phyloP scores from a whole-genome alignment of 345 rosid genomes.

The Cardiospermum halicacabum region DNA sequence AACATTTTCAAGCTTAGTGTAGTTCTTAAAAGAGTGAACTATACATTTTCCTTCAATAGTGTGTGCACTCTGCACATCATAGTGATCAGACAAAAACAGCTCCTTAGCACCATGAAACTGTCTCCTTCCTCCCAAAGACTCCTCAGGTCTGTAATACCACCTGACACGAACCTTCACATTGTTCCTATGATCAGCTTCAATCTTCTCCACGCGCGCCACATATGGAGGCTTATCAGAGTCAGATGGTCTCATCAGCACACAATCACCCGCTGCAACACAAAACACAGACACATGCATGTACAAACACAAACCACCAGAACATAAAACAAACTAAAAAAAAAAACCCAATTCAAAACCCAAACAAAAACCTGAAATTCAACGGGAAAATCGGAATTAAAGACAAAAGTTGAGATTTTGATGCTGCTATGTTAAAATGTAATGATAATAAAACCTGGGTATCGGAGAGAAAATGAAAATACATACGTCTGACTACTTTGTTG shows the following conservation, averaged over 20 bases:
- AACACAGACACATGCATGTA: background rate
- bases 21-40: conserved; percentile 78
- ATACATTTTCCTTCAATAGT: conserved; percentile 80
- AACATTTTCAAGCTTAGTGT: conserved; percentile 78
- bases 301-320: background rate
- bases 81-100: conserved; percentile 72
- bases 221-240: conserved; percentile 77
- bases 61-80: conserved; percentile 73
- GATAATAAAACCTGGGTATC: background rate
- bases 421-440: background rate
- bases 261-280: conserved; percentile 56
- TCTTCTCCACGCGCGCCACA: conserved; percentile 77
- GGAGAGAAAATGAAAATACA: conserved; percentile 25
- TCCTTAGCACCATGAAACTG: conserved; percentile 87
- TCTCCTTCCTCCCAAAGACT: conserved; percentile 81
- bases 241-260: conserved; percentile 80
- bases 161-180: conserved; percentile 70
- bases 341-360: background rate
- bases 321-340: background rate
- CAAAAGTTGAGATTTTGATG: conserved; percentile 8
- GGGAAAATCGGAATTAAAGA: background rate
- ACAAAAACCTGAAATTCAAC: background rate
- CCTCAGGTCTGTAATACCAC: conserved; percentile 90
- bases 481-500: conserved; percentile 69
- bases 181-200: conserved; percentile 73